A percentile compares a stretch with the other conserved stretches of the same genome.
These are phyloP conservation scores for Aspergillus luchuensis DNA, from an alignment of 2,329 filamentous ascomycete species.

Conservation along the genomic window DNA sequence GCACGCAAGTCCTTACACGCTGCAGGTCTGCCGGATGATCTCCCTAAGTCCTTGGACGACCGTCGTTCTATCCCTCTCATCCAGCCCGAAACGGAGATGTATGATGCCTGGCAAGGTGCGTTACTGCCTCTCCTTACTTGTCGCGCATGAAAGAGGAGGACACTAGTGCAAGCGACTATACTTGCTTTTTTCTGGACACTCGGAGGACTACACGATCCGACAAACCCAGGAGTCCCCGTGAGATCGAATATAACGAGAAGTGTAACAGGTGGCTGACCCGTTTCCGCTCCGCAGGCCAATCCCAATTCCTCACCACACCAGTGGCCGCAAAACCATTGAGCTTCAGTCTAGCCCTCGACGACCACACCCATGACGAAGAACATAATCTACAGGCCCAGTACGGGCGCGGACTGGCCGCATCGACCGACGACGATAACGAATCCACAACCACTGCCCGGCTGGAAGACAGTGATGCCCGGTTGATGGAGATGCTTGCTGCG, in stretches of 20 bases:
- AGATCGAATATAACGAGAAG: not conserved
- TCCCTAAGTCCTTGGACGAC: constrained; percentile 91
- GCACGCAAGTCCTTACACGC: constrained; percentile 22
- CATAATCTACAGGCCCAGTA: constrained; percentile 39
- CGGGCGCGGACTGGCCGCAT: constrained; percentile 28
- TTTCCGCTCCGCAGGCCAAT: constrained; percentile 68
- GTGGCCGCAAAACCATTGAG: constrained; percentile 79
- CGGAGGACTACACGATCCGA: not conserved
- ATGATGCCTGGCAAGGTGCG: constrained; percentile 96
- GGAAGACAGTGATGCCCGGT: constrained; percentile 78
- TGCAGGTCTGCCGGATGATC: constrained; percentile 71
- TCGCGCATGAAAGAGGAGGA: constrained; percentile 1
- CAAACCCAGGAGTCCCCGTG: not conserved
- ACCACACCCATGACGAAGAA: constrained; percentile 70
- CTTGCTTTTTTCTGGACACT: not conserved
- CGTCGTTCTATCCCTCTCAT: constrained; percentile 68
- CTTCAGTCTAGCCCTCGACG: constrained; percentile 83
- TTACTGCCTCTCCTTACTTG: constrained; percentile 28
- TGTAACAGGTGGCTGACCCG: constrained; percentile 5
- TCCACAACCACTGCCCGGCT: constrained; percentile 54
- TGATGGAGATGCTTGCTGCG: constrained; percentile 95
- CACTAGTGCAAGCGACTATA: not conserved
- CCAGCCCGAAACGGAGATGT: constrained; percentile 89
- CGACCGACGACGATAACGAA: constrained; percentile 27
- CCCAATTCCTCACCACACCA: constrained; percentile 88